Conservation (phyloP, 345 rosid genomes). For the Clarkia xantiana region DNA sequence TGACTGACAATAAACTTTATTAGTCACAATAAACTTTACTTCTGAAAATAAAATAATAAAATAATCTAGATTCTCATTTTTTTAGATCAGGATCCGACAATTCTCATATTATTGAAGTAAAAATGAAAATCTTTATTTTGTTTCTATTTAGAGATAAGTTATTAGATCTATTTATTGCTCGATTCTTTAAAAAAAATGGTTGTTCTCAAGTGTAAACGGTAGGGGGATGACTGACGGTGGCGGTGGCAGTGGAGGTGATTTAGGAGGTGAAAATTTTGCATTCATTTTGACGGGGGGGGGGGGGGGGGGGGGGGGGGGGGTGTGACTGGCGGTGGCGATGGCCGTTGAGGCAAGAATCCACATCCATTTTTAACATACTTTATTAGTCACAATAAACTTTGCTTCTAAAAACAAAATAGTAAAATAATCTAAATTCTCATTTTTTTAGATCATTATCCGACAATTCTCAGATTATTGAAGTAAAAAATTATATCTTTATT, state of each 20-base stretch:
- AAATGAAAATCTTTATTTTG: no score
- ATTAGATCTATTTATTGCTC: background rate
- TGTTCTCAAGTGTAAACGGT: conserved; percentile 68
- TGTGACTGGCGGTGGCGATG: no score
- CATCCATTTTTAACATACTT: no score
- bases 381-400: background rate
- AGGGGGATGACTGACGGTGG: no score
- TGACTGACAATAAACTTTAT: no score
- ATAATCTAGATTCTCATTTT: background rate
- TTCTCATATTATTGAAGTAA: background rate
- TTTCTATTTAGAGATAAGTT: background rate
- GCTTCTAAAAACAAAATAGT: background rate
- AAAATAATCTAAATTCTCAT: background rate
- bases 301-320: no score
- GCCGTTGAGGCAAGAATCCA: no score
- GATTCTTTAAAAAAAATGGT: background rate
- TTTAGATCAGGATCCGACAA: background rate
- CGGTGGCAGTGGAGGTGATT: no score
- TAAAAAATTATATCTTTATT: background rate
- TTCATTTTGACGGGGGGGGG: no score
- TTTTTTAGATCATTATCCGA: background rate
- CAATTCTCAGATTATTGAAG: background rate
- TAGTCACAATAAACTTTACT: background rate
- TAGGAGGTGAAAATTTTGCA: no score
- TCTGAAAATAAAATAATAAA: background rate